Evolutionary conservation across 2,329 filamentous ascomycete genomes (phyloP), one percentile per base, ranked within the genome.

Genomic region (Orbilia javanica): DNA sequence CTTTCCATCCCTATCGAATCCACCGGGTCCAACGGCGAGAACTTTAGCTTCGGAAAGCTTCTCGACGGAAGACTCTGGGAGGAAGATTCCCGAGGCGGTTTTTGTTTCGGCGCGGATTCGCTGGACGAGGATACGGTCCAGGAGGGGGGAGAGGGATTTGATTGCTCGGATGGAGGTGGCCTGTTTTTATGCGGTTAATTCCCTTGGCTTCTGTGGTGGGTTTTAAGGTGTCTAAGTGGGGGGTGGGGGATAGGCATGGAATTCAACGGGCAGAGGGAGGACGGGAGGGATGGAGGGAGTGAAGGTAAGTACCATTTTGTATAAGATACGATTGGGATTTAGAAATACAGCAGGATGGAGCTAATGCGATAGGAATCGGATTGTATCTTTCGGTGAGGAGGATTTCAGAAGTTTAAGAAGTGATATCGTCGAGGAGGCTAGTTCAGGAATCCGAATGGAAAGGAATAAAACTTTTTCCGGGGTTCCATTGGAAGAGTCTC

Each of bases 21-120:
- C 91, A 80, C 96, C 96, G 73, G 96, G 96, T 68, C 96, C 96
- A 80, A 99, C 95, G 80, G 96, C 96, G 79, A 99, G 88, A 70
- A 99, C 96, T 87, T 93, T 94, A 83, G 93, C 96, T 88, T 98
- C 95, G 87, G 97, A 98, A 84, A 98, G 90, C 86, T 99, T 96
- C 90, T 99, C 97, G 84, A 98, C 93, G 83, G 92, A 93, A 79
- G 91, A 94, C 88, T 99, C 96, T 82, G 96, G 96, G 81, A 99
- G 92, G 89, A 96, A 97, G 89, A 99, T 97, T 83, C 96, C 96
- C 83, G 91, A 91, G 82, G 96, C 94, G 62, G 96, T 99, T 89
- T 97, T 97, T 84, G 94, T 86, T 87, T 98, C 95, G 83, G 95
- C 93, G 88, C 98, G 98, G 87, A 97, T 87, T 86, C 96, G 93